phyloP scores from a whole-genome alignment of 2,329 filamentous ascomycete genomes.

The Fusarium paranaense region DNA sequence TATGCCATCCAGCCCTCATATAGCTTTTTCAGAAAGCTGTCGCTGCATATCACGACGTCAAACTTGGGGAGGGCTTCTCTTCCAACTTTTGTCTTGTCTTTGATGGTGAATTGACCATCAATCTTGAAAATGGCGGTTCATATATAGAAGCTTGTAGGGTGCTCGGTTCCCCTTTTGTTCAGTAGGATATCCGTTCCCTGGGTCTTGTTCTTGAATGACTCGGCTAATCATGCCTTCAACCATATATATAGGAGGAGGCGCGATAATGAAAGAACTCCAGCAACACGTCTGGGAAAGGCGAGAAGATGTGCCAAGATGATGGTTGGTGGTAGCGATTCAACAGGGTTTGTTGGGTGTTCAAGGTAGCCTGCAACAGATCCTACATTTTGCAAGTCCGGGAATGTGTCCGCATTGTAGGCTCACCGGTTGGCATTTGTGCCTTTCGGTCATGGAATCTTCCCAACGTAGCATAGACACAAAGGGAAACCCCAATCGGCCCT shows the following conservation, averaged over 20 bases:
- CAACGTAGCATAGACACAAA: not conserved
- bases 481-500: not conserved
- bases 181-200: not conserved
- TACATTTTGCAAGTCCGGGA: not conserved
- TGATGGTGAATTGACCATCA: not conserved
- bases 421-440: not conserved
- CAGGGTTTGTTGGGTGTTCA: not conserved
- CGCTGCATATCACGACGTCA: not conserved
- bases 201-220: not conserved
- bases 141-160: not conserved
- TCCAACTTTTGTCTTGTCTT: not conserved
- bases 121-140: not conserved
- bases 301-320: not conserved
- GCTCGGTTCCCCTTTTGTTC: no score
- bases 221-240: not conserved
- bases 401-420: not conserved
- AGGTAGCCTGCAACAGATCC: not conserved
- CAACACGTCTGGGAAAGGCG: not conserved
- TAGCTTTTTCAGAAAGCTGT: not conserved
- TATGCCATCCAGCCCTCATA: not conserved
- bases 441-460: not conserved
- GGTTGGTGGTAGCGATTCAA: not conserved
- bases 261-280: not conserved
- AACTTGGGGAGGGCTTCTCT: not conserved
- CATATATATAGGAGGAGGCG: not conserved